phyloP scores from a whole-genome alignment of 805 yeast species.

The Candida maris region DNA sequence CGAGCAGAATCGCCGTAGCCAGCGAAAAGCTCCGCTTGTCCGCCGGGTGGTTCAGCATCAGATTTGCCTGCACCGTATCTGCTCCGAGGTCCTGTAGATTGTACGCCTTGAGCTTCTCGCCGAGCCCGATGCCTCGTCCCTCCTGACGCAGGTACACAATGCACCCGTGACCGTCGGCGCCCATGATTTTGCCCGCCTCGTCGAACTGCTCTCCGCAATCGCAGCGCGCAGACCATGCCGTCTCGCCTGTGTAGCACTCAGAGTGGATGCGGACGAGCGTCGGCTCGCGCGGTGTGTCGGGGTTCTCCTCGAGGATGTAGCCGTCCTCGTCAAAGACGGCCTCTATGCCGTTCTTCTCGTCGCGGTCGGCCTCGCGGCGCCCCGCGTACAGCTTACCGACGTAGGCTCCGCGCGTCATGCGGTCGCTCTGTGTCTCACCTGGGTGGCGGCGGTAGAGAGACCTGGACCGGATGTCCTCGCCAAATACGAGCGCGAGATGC shows the following conservation, averaged over 20 bases:
- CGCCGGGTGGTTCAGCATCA: slow-evolving; percentile 92
- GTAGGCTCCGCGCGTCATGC: slow-evolving; percentile 99
- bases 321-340: slow-evolving; percentile 41
- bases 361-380: slow-evolving; percentile 63
- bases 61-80: slow-evolving; percentile 95
- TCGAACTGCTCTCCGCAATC: slow-evolving; percentile 99
- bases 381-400: slow-evolving; percentile 90
- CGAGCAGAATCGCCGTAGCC: slow-evolving; percentile 89
- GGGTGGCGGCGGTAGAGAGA: slow-evolving; percentile 58
- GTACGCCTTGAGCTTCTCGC: slow-evolving; percentile 95
- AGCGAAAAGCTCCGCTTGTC: slow-evolving; percentile 93
- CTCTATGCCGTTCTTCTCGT: slow-evolving; percentile 39
- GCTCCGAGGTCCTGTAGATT: slow-evolving; percentile 97
- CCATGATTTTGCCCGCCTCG: slow-evolving; percentile 95
- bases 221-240: slow-evolving; percentile 98
- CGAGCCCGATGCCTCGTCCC: slow-evolving; percentile 98
- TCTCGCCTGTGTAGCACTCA: slow-evolving; percentile 98
- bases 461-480: slow-evolving; percentile 81
- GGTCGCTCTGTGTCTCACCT: slow-evolving; percentile 80
- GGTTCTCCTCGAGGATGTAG: slow-evolving; percentile 29
- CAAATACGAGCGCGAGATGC: slow-evolving; percentile 95
- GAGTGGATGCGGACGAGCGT: slow-evolving; percentile 87
- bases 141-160: slow-evolving; percentile 95
- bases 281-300: slow-evolving; percentile 30
- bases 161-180: slow-evolving; percentile 82